Percentiles rank a stretch among this genome's conserved stretches.
phyloP scores from a whole-genome alignment of 805 yeast genomes.

The Yarrowia sp. region DNA sequence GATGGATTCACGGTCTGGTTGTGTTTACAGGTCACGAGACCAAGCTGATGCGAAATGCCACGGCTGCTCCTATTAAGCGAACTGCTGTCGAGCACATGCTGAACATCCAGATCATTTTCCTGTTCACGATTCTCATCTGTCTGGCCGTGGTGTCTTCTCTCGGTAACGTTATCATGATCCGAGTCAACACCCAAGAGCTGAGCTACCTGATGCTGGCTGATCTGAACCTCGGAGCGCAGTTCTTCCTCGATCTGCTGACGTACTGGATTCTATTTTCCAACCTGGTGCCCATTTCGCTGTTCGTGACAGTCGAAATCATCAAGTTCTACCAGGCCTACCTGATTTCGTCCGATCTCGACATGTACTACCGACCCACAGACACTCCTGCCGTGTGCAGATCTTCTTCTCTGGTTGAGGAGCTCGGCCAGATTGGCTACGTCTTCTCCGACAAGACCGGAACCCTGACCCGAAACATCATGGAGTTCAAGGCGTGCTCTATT shows the following conservation, averaged over 20 bases:
- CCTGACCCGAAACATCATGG: slow-evolving; percentile 93
- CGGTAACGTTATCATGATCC: slow-evolving; percentile 78
- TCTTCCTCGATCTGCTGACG: slow-evolving; percentile 84
- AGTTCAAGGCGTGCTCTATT: slow-evolving; percentile 87
- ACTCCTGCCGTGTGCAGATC: slow-evolving; percentile 95
- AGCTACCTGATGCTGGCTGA: slow-evolving; percentile 68
- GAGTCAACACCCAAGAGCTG: slow-evolving; percentile 52
- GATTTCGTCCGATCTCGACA: slow-evolving; percentile 91
- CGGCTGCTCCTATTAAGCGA: slow-evolving; percentile 95
- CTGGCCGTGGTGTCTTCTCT: slow-evolving; percentile 77
- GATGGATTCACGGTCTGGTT: slow-evolving; percentile 91
- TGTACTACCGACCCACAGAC: slow-evolving; percentile 83
- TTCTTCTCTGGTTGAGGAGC: slow-evolving; percentile 91
- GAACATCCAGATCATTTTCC: slow-evolving; percentile 83
- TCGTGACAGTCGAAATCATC: slow-evolving; percentile 93
- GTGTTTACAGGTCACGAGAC: slow-evolving; percentile 98
- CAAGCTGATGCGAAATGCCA: slow-evolving; percentile 95
- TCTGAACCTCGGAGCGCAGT: slow-evolving; percentile 63
- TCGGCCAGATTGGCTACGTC: slow-evolving; percentile 94
- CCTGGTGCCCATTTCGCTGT: slow-evolving; percentile 93
- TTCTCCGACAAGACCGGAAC: slow-evolving; percentile 99
- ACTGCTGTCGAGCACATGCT: slow-evolving; percentile 96
- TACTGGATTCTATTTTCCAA: slow-evolving; percentile 96
- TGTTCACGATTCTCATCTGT: slow-evolving; percentile 74
- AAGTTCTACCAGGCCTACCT: slow-evolving; percentile 92